These are phyloP conservation scores for Ceratobasidium sp. DNA, from an alignment of 1,284 basidiomycete species.

Conservation along the genomic window DNA sequence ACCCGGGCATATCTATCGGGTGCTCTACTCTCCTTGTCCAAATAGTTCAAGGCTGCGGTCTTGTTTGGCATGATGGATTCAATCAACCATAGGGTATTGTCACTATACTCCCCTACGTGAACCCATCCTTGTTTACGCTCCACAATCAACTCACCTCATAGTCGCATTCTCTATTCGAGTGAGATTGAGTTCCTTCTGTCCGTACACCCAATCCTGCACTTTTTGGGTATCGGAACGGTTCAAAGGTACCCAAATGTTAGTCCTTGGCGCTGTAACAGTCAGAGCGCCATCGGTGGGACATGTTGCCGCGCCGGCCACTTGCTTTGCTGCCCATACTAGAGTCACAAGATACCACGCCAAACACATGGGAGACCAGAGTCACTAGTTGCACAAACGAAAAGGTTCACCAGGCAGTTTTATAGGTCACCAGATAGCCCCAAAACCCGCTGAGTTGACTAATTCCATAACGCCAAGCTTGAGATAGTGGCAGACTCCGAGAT, in stretches of 20 bases:
- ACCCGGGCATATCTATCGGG: slow-evolving; percentile 33
- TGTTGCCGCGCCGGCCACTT: neutral
- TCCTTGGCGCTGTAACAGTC: slow-evolving; percentile 20
- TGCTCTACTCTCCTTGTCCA: slow-evolving; percentile 57
- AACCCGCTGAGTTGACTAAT: neutral
- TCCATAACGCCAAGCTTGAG: no score
- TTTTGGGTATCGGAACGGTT: slow-evolving; percentile 34
- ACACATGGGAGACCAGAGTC: neutral
- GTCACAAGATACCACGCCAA: no score
- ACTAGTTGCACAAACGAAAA: neutral
- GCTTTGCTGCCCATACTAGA: neutral
- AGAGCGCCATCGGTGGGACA: slow-evolving; percentile 40
- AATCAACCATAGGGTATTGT: slow-evolving; percentile 67
- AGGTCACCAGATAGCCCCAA: neutral
- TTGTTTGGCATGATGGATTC: slow-evolving; percentile 68
- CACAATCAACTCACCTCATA: slow-evolving; percentile 22
- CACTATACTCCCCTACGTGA: slow-evolving; percentile 53
- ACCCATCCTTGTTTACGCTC: neutral
- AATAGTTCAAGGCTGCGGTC: slow-evolving; percentile 65
- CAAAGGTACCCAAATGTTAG: slow-evolving; percentile 43
- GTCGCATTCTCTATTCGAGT: slow-evolving; percentile 41
- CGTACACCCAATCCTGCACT: slow-evolving; percentile 41
- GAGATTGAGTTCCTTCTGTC: slow-evolving; percentile 37
- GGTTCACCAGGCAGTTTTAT: neutral
- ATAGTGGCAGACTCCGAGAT: slow-evolving; percentile 3